Percentiles rank a stretch among this genome's conserved stretches.
Conservation (phyloP, 768 basidiomycete genomes). For the Leccinum fibrillosum region DNA sequence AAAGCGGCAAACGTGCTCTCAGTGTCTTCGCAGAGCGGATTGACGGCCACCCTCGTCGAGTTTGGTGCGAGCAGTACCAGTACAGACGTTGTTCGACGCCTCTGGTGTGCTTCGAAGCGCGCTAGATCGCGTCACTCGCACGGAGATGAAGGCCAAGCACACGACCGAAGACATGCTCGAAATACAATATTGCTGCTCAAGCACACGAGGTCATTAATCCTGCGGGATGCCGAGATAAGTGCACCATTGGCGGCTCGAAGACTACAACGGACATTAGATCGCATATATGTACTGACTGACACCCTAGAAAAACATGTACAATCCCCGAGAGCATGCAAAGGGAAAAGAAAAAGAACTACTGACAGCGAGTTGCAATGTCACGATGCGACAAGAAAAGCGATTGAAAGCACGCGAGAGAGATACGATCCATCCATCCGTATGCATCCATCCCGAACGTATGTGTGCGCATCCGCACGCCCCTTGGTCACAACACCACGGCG, state of each 20-base stretch:
- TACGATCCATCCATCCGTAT: constrained; percentile 1
- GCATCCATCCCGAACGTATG: neutral
- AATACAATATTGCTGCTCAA: constrained; percentile 6
- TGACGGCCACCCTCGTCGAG: constrained; percentile 23
- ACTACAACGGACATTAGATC: neutral
- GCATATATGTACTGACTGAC: constrained; percentile 5
- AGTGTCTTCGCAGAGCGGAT: constrained; percentile 40
- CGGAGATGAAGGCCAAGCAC: constrained; percentile 25
- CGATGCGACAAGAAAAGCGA: neutral
- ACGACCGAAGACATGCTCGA: constrained; percentile 22
- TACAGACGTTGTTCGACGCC: constrained; percentile 42
- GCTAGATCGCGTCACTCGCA: constrained; percentile 11
- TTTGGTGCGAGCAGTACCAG: neutral
- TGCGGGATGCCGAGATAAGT: neutral
- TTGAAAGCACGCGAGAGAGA: neutral
- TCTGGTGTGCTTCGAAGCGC: neutral
- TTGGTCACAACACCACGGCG: too few relatives aligned
- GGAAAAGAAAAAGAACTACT: neutral
- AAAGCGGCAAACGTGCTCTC: constrained; percentile 43
- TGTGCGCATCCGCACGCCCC: neutral
- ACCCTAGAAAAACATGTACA: constrained; percentile 10
- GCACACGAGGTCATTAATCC: neutral
- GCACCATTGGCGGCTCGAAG: neutral
- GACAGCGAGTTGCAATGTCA: constrained; percentile 1
- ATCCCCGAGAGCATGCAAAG: neutral